Evolutionary conservation across 2,329 filamentous ascomycete genomes (phyloP).

Genomic region (Colletotrichum eremochloae): DNA sequence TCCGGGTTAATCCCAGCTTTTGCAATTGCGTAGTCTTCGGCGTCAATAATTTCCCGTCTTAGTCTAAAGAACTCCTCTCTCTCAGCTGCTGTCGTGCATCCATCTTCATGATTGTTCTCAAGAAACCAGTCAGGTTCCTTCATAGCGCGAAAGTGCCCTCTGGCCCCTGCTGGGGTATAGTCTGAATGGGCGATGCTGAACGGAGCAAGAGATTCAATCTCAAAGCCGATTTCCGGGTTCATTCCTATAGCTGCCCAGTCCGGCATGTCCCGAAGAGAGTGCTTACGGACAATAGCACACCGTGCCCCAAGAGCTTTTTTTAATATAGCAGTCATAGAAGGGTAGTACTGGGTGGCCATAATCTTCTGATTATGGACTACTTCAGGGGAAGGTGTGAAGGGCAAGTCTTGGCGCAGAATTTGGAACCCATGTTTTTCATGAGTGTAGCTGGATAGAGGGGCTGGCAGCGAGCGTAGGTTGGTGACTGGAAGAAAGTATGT

Average conservation of each 20-base stretch:
- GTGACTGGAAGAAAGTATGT: slow-evolving; percentile 23
- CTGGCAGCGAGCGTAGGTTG: slow-evolving; percentile 9
- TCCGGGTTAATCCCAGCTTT: slow-evolving; percentile 20
- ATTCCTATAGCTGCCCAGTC: slow-evolving; percentile 18
- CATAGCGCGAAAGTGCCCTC: slow-evolving; percentile 31
- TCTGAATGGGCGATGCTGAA: slow-evolving; percentile 32
- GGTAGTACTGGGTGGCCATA: slow-evolving; percentile 17
- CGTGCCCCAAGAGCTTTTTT: slow-evolving; percentile 11
- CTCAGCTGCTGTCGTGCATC: background rate
- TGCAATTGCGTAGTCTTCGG: background rate
- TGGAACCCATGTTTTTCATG: slow-evolving; percentile 21
- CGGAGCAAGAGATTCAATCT: slow-evolving; percentile 20
- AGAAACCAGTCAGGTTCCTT: background rate
- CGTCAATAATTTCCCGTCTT: background rate
- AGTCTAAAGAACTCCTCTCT: background rate
- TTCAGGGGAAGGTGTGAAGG: slow-evolving; percentile 8
- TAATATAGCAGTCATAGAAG: slow-evolving; percentile 19
- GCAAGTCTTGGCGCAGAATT: slow-evolving; percentile 13
- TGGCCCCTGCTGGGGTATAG: slow-evolving; percentile 29
- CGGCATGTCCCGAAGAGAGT: slow-evolving; percentile 28
- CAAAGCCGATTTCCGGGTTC: slow-evolving; percentile 27
- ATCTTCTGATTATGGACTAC: slow-evolving; percentile 17
- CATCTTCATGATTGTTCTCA: background rate
- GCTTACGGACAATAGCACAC: slow-evolving; percentile 23
- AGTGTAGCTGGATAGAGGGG: slow-evolving; percentile 2